Conservation (phyloP, 495 filamentous ascomycete genomes). For the Penicillium simplicissimum region DNA sequence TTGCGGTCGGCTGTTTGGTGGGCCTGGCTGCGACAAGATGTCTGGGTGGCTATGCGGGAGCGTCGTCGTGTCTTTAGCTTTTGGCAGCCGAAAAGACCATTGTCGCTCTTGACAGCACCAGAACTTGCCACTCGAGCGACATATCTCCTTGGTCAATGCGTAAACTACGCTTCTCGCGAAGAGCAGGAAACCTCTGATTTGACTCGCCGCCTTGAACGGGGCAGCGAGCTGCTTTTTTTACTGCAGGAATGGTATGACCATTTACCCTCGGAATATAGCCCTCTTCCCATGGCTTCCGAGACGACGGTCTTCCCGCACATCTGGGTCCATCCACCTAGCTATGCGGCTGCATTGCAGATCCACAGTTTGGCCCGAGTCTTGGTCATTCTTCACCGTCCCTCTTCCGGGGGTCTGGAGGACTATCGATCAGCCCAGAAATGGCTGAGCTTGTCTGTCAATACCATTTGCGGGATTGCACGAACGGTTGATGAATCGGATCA, state of each 20-base stretch:
- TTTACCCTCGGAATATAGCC: conserved; percentile 25
- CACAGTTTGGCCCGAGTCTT: conserved; percentile 33
- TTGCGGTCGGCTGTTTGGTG: conserved; percentile 25
- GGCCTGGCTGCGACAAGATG: conserved; percentile 27
- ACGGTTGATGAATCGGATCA: conserved; percentile 24
- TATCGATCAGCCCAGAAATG: conserved; percentile 27
- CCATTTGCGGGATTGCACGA: conserved; percentile 30
- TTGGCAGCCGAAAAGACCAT: conserved; percentile 18
- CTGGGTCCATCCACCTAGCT: conserved; percentile 32
- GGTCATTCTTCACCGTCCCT: conserved; percentile 31
- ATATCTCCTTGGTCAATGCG: conserved; percentile 20
- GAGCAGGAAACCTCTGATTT: conserved; percentile 18
- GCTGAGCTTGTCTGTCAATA: conserved; percentile 20
- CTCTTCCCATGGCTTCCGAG: conserved; percentile 19
- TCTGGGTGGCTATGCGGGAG: conserved; percentile 26
- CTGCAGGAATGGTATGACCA: conserved; percentile 34
- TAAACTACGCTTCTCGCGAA: conserved; percentile 23
- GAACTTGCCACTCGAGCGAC: conserved; percentile 23
- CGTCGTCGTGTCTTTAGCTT: conserved; percentile 20
- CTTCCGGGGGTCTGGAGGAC: conserved; percentile 28
- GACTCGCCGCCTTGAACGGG: conserved; percentile 18
- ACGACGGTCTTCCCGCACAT: conserved; percentile 28
- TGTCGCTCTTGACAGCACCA: conserved; percentile 3
- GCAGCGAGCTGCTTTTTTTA: conserved; percentile 23
- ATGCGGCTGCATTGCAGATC: conserved; percentile 31